These are phyloP conservation scores for Vickermania spadyakhi DNA, from an alignment of 208 protist species.

Conservation along the genomic window DNA sequence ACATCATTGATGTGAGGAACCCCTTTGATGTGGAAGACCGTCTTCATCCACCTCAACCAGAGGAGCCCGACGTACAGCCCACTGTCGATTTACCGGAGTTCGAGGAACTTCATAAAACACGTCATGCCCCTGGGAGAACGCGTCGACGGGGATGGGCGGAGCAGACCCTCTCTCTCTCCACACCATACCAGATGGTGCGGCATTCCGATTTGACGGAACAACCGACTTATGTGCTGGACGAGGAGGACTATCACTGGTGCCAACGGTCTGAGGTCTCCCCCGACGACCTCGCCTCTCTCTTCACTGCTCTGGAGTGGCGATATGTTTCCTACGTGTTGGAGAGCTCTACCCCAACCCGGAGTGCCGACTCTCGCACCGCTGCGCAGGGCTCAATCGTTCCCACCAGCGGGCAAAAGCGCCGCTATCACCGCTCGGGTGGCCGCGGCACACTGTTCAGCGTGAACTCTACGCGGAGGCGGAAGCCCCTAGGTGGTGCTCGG, in stretches of 20 bases:
- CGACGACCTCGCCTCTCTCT: conserved; percentile 25
- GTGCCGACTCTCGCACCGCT: too few species aligned
- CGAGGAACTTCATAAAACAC: too few species aligned
- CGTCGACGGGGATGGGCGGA: conserved; percentile 20
- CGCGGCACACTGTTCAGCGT: too few species aligned
- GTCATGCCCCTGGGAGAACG: background rate
- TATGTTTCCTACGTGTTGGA: conserved; percentile 36
- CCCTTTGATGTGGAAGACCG: conserved; percentile 22
- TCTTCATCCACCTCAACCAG: background rate
- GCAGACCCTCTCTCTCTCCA: conserved; percentile 9
- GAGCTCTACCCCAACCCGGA: background rate
- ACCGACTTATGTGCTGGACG: conserved; percentile 50
- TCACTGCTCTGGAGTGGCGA: conserved; percentile 59
- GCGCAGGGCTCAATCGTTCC: too few species aligned
- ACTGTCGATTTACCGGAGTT: too few species aligned
- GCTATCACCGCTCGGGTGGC: too few species aligned
- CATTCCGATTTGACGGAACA: conserved; percentile 31
- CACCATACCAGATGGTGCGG: conserved; percentile 38
- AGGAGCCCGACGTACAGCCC: background rate
- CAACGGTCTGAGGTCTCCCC: conserved; percentile 11
- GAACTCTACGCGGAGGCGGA: too few species aligned
- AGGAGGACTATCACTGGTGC: conserved; percentile 68
- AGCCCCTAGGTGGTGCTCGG: too few species aligned
- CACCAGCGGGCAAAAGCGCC: too few species aligned
- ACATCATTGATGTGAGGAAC: conserved; percentile 56